These are phyloP conservation scores for Cryptococcus sp. DNA, from an alignment of 1,284 basidiomycete genomes.

Conservation along the genomic window DNA sequence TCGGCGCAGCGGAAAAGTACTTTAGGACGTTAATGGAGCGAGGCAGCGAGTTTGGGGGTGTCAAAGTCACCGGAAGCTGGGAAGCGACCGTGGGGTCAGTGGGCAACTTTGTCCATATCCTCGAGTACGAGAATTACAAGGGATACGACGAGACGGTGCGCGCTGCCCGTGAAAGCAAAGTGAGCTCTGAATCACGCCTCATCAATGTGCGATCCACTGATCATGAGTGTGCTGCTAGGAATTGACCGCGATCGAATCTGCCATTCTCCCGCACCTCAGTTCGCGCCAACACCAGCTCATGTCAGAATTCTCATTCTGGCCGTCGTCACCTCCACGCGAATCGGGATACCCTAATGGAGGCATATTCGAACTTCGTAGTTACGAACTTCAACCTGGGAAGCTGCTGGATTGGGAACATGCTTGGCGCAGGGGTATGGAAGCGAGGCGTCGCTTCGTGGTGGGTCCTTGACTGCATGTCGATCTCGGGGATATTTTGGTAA, in stretches of 20 bases:
- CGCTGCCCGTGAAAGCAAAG: slow-evolving; percentile 31
- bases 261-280: slow-evolving; percentile 70
- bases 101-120: slow-evolving; percentile 71
- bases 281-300: slow-evolving; percentile 75
- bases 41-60: slow-evolving; percentile 61
- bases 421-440: slow-evolving; percentile 88
- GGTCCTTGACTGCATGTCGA: slow-evolving; percentile 19
- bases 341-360: slow-evolving; percentile 65
- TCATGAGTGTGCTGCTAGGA: slow-evolving; percentile 14
- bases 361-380: slow-evolving; percentile 85
- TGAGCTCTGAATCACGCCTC: slow-evolving; percentile 16
- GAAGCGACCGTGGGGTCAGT: slow-evolving; percentile 81
- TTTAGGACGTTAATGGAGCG: slow-evolving; percentile 71
- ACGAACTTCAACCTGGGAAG: slow-evolving; percentile 70
- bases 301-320: slow-evolving; percentile 92
- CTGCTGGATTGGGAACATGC: slow-evolving; percentile 89
- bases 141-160: slow-evolving; percentile 65
- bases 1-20: slow-evolving; percentile 77
- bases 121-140: slow-evolving; percentile 86
- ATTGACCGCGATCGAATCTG: slow-evolving; percentile 22
- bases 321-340: slow-evolving; percentile 78
- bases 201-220: not conserved
- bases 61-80: slow-evolving; percentile 89
- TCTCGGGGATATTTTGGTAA: not conserved
- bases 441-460: slow-evolving; percentile 72